phyloP scores from a whole-genome alignment of 768 basidiomycete genomes.

The Fibroporia radiculosa region DNA sequence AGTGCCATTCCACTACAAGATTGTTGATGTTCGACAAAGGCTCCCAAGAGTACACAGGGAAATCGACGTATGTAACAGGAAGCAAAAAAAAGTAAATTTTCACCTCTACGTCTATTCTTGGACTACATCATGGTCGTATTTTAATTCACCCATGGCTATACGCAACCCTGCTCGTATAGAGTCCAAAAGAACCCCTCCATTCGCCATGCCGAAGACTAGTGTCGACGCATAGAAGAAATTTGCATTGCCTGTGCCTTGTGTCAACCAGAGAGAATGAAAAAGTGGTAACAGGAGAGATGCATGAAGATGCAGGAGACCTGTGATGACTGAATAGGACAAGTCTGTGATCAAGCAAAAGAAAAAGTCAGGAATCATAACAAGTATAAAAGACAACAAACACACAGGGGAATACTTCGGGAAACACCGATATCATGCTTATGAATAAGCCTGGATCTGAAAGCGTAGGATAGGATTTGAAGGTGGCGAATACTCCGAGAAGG shows the following conservation, averaged over 20 bases:
- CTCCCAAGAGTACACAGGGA: too few species aligned
- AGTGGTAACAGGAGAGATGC: conserved; percentile 81
- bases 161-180: conserved; percentile 77
- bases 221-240: conserved; percentile 98
- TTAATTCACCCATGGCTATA: conserved; percentile 53
- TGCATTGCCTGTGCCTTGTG: conserved; percentile 89
- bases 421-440: conserved; percentile 69
- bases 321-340: conserved; percentile 79
- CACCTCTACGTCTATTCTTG: conserved; percentile 42
- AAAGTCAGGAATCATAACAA: neutral
- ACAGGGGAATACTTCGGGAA: conserved; percentile 83
- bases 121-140: conserved; percentile 46
- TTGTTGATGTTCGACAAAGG: too few species aligned
- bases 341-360: conserved; percentile 37
- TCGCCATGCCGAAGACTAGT: conserved; percentile 84
- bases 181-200: conserved; percentile 79
- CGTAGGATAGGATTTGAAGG: conserved; percentile 89
- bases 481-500: conserved; percentile 67
- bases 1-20: too few species aligned
- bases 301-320: conserved; percentile 74
- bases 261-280: conserved; percentile 88
- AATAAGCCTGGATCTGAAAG: conserved; percentile 87
- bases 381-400: conserved; percentile 25
- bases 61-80: too few species aligned
- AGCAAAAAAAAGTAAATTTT: neutral